These are phyloP conservation scores for Xylaria sp. DNA, from an alignment of 495 filamentous ascomycete genomes.

Conservation along the genomic window DNA sequence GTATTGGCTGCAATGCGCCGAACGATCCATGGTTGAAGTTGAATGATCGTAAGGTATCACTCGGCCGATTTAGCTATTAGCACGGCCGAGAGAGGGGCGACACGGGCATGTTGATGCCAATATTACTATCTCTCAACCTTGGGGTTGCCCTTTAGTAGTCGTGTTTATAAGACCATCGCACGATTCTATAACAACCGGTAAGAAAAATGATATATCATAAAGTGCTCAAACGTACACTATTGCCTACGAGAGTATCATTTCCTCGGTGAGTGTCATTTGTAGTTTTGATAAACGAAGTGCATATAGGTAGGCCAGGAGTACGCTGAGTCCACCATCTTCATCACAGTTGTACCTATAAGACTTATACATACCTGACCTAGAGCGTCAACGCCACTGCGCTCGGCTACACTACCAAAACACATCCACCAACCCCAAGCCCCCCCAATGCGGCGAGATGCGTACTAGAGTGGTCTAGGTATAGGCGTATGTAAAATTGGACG, in stretches of 20 bases:
- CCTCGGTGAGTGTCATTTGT: not conserved
- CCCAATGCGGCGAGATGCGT: not conserved
- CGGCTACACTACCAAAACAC: slow-evolving; percentile 15
- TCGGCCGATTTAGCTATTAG: slow-evolving; percentile 16
- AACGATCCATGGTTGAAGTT: slow-evolving; percentile 11
- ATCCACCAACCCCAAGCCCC: not conserved
- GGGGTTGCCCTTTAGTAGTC: not conserved
- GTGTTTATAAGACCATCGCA: not conserved
- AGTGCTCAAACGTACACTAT: too few species aligned
- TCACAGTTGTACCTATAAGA: slow-evolving; percentile 1
- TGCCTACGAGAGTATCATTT: not conserved
- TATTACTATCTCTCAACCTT: not conserved
- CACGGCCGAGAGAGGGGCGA: slow-evolving; percentile 16
- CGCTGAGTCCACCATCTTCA: too few species aligned
- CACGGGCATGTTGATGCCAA: not conserved
- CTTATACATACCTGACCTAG: too few species aligned
- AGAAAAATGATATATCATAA: not conserved
- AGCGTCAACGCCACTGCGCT: not conserved
- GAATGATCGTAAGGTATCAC: slow-evolving; percentile 11
- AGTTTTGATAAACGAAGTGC: not conserved
- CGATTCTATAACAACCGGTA: not conserved
- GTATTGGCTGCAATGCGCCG: slow-evolving; percentile 9
- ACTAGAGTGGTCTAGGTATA: not conserved
- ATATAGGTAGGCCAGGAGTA: not conserved
- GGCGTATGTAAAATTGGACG: not conserved